Percentiles rank a stretch among this genome's conserved stretches.
Evolutionary conservation across 345 rosid genomes (phyloP).

Genomic region (Erucastrum elatum): DNA sequence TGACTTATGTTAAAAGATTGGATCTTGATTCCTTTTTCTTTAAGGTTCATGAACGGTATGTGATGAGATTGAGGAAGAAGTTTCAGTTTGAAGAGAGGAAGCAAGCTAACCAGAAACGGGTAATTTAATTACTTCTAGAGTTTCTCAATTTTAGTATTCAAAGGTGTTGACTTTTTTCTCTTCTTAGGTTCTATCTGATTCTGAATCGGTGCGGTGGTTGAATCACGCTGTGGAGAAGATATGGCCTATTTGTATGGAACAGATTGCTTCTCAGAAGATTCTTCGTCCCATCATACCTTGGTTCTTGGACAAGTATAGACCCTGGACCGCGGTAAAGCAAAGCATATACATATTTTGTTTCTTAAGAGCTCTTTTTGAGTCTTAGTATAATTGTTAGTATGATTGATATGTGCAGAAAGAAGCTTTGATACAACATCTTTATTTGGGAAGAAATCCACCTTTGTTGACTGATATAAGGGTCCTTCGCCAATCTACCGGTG

Average conservation of each 20-base stretch:
- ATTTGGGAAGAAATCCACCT: slow-evolving; percentile 90
- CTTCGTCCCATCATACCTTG: slow-evolving; percentile 92
- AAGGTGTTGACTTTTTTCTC: not conserved
- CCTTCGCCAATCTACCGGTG: slow-evolving; percentile 59
- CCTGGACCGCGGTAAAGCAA: slow-evolving; percentile 86
- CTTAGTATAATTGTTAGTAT: not conserved
- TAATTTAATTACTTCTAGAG: slow-evolving; percentile 17
- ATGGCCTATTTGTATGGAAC: slow-evolving; percentile 96
- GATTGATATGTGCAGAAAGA: slow-evolving; percentile 54
- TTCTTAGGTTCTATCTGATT: slow-evolving; percentile 71
- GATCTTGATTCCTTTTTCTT: not conserved
- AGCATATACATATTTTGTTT: not conserved
- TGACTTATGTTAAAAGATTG: not conserved
- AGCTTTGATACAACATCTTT: slow-evolving; percentile 72
- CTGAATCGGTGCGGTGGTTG: slow-evolving; percentile 91
- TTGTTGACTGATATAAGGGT: slow-evolving; percentile 84
- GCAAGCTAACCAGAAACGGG: slow-evolving; percentile 74
- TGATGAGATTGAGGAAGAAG: slow-evolving; percentile 58
- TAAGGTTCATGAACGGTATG: slow-evolving; percentile 77
- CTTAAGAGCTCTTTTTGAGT: not conserved
- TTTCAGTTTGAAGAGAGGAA: slow-evolving; percentile 68
- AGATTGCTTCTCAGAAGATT: slow-evolving; percentile 82
- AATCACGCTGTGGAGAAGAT: slow-evolving; percentile 84
- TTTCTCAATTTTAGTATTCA: not conserved
- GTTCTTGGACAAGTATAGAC: slow-evolving; percentile 95